Evolutionary conservation across 2,329 filamentous ascomycete species (phyloP).

Genomic region (Curvularia eragrostidis): DNA sequence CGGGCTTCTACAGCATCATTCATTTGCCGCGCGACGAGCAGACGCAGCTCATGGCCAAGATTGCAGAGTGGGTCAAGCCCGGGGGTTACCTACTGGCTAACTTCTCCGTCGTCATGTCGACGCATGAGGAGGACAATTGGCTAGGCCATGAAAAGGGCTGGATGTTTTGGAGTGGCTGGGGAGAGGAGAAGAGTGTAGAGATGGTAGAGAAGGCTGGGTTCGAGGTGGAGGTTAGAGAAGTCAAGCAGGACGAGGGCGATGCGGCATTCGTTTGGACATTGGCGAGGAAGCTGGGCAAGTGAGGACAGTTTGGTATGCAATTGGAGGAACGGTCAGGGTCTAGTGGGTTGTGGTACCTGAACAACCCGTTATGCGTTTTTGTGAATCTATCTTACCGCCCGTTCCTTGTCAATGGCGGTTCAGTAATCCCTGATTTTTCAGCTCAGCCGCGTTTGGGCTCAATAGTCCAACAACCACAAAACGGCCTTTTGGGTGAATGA

Average conservation of each 20-base stretch:
- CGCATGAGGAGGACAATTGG: conserved; percentile 37
- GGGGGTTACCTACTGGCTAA: conserved; percentile 55
- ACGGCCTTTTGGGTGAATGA: neutral
- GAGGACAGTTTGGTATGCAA: neutral
- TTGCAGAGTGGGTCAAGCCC: conserved; percentile 59
- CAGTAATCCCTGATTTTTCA: neutral
- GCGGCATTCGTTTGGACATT: conserved; percentile 43
- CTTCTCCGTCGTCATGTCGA: conserved; percentile 46
- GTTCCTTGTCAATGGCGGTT: neutral
- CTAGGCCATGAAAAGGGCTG: conserved; percentile 42
- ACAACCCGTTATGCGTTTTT: neutral
- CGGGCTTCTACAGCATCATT: conserved; percentile 63
- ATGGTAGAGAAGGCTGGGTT: conserved; percentile 42
- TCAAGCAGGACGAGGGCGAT: conserved; percentile 30
- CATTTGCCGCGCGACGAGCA: conserved; percentile 63
- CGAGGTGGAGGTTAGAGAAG: conserved; percentile 32
- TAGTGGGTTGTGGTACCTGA: neutral
- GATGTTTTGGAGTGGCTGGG: conserved; percentile 54
- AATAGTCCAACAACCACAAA: neutral
- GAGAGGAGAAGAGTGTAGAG: conserved; percentile 39
- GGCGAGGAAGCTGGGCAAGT: conserved; percentile 21
- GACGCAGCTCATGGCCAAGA: conserved; percentile 53
- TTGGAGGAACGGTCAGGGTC: neutral
- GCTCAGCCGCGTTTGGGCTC: neutral
- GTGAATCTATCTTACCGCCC: neutral